Evolutionary conservation across 2,329 filamentous ascomycete genomes (phyloP), one percentile per base, ranked within the genome.

Genomic region (Thermoascus crustaceus): DNA sequence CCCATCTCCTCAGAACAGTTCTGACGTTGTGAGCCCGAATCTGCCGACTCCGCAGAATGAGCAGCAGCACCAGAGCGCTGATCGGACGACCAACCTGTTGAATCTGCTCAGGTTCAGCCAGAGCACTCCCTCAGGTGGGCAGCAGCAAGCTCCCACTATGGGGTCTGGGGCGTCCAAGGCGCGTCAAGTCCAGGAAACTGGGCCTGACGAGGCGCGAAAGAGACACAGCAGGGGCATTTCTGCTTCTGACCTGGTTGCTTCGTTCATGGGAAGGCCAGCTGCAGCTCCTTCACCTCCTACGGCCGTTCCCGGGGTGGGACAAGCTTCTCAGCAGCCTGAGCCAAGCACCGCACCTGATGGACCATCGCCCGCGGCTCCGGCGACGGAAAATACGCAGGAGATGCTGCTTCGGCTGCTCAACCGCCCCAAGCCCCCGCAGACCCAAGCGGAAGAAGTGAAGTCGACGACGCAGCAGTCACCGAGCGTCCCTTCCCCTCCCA

Each of bases 321-420:
- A 43, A 9, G 39, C 34, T 22, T 44, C 35, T 33, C 44, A 48
- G 14, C 37, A 41, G 37, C 42, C 47, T 46, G 41, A 52, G 41
- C 39, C 41, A 21, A 53, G 48, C 19, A 47, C 45, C 30, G 34
- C 41, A 17, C 38, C 35, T 19, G 47, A 50, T 30, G 36, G 32
- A 27, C 32, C 44, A 3, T 19, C 47, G 4, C 39, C 49, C 13
- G 39, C 50, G 29, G 39, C 52, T 21, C 50, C 54, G 30, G 24
- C 74, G 72, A 62, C 67, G 61, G 72, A 77, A 30, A 81, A 86
- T 57, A 85, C 87, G 4, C 84, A 93, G 60, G 80, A 89, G 44
- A 84, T 91, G 54, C 71, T 98, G 31, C 76, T 96, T 43, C 82
- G 85, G 49, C 71, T 96, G 39, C 73, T 98, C 44, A 91, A 87